Evolutionary conservation across 768 basidiomycete species (phyloP), one percentile per base, ranked within the genome.

Genomic region (Vararia minispora): DNA sequence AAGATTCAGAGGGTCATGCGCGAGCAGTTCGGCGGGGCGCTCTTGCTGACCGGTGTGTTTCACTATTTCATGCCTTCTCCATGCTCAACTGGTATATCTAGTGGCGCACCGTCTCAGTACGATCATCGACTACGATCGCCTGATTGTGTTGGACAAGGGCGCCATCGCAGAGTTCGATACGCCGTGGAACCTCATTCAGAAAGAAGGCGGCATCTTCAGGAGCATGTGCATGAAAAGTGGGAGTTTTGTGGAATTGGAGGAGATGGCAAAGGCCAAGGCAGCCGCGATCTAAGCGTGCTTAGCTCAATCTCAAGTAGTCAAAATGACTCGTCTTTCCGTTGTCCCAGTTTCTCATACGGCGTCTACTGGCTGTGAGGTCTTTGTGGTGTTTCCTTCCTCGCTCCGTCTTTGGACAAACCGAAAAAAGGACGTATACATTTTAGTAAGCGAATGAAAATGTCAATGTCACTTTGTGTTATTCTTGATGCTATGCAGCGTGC

Each of bases 1-100:
- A 90, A 89, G 60, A 94, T 94, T 40, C 90, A 94, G 54, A 65
- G 73, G 22, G 82, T 89, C 1, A 91, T 95, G 33, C 66, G 89
- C 5, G 79, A 83, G 47, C 86, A 94, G 50, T 94, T 94, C 54
- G 73, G 65, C 5, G 68, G 75, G 29, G 82, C 79, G 6, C 60
- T 89, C 28, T 56, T 90, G 21, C 54, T 91, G 33, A 87, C 83
- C 4, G 71, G 82, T 81, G 47, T 8, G 72, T 61, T 55, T 53
- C 10, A 14, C 53, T 25, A 36, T 55, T 26, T 23, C 16, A 12
- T 20, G 5, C 11, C 12, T 9, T 43, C 20, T 27, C 9, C 35
- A 17, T 17, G 32, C 6, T 26, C 30, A 24, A 37, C 20, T 52
- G 44, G 35, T 44, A 44, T 52, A 33, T 50, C 41, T 39, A 72